phyloP scores from a whole-genome alignment of 2,329 filamentous ascomycete genomes.

The Aureobasidium sp. region DNA sequence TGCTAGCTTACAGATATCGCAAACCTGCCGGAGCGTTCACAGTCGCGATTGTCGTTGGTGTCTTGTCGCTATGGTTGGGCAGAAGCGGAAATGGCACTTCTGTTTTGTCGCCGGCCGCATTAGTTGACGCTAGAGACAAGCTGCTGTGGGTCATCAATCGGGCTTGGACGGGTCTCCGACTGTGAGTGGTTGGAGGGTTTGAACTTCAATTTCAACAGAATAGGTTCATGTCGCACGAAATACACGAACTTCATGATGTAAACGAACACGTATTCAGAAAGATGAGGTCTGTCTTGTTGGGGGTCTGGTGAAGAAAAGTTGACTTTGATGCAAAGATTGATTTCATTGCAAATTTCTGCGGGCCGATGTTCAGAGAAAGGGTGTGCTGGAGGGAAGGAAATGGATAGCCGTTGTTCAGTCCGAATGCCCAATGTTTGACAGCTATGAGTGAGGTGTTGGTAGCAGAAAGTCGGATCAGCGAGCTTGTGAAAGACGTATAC shows the following conservation, averaged over 20 bases:
- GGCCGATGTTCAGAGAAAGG: no score
- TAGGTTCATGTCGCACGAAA: neutral
- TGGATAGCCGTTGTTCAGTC: neutral
- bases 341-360: no score
- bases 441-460: neutral
- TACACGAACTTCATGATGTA: neutral
- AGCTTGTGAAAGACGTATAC: neutral
- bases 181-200: neutral
- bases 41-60: constrained; percentile 56
- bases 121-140: neutral
- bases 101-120: neutral
- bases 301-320: no score
- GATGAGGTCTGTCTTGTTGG: neutral
- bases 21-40: constrained; percentile 50
- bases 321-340: no score
- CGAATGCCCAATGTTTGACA: neutral
- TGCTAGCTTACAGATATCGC: constrained; percentile 57
- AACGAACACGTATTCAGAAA: neutral
- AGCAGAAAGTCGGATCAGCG: neutral
- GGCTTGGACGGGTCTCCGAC: neutral
- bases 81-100: constrained; percentile 1
- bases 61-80: constrained; percentile 61
- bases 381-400: no score
- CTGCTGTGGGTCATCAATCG: neutral
- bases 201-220: neutral